Base-by-base conservation (phyloP, 306 rosid species). In the Delonix regia region DNA sequence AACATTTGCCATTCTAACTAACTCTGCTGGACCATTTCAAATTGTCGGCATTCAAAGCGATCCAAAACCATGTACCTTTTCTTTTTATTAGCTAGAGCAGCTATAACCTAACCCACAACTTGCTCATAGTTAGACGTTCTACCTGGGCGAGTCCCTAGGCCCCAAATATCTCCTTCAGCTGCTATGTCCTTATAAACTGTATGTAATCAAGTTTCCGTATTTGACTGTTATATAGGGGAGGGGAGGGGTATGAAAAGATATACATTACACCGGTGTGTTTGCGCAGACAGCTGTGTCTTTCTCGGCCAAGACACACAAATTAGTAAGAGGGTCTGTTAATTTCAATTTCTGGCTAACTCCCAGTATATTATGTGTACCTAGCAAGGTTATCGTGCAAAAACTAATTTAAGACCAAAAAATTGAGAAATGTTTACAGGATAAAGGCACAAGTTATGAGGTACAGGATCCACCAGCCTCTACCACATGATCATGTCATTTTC, bases 11-110 rank as follows among this genome's bases (percentile, higher is more conserved):
- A 3, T 24, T 22, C 51, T 10, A 65, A 14, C 22, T 8, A 44
- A n/a, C 70, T 38, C 70, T 9, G 21, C 9, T 2, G 7, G 64
- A 53, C 48, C 65, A 36, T 52, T 61, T 72, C 76, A 71, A 70
- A 16, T 13, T 39, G 16, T 36, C 30, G 21, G 16, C 59, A 27
- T 25, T 69, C 42, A 27, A 22, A 47, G 21, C 19, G 3, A 47
- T 33, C 42, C 24, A 27, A 42, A 24, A 45, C 41, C 15, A 9
- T 1, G 21, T 9, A 7, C 39, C 4, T 69, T 69, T 44, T 16
- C 41, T 5, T 25, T 42, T 7, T 69, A 14, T 25, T 47, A 15
- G 53, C 53, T 67, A 49, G 4, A 64, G 39, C 2, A 5, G 2
- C 30, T 33, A 42, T 16, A 6, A 63, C 45, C 21, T 33, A 51